These are phyloP conservation scores for Ophiocordyceps camponoti-saundersi DNA, from an alignment of 2,329 filamentous ascomycete species.

Conservation along the genomic window DNA sequence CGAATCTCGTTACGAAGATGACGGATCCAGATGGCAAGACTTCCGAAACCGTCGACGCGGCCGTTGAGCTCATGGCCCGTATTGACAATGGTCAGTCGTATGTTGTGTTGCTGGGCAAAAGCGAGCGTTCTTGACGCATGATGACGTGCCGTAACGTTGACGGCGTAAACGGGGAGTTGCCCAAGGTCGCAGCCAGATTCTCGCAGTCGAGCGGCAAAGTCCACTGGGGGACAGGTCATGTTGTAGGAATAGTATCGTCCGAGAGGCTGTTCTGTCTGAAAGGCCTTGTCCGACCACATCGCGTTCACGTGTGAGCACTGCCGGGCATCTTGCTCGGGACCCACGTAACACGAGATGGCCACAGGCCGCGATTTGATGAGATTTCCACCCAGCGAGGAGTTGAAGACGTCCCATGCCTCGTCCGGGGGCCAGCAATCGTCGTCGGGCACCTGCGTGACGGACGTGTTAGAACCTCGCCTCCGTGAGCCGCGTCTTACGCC, in stretches of 20 bases:
- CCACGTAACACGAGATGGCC: constrained; percentile 10
- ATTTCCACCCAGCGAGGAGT: constrained; percentile 5
- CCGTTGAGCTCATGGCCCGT: constrained; percentile 25
- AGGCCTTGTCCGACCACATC: constrained; percentile 11
- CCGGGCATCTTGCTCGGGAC: constrained; percentile 5
- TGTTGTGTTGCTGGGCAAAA: constrained; percentile 13
- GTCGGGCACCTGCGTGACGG: constrained; percentile 5
- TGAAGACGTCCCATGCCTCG: constrained; percentile 5
- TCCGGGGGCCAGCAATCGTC: constrained; percentile 8
- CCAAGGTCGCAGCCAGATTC: constrained; percentile 7
- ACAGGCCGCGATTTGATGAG: constrained; percentile 9
- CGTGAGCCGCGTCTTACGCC: not conserved
- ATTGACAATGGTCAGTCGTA: constrained; percentile 23
- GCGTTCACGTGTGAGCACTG: constrained; percentile 7
- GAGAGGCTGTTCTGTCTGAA: constrained; percentile 9
- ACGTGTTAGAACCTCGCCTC: not conserved
- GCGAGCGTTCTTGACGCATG: constrained; percentile 22
- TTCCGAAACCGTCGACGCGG: constrained; percentile 14
- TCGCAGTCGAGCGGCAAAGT: constrained; percentile 5
- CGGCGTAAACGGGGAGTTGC: constrained; percentile 7
- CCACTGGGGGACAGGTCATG: constrained; percentile 11
- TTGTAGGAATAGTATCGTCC: constrained; percentile 11
- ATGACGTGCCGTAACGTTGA: constrained; percentile 7
- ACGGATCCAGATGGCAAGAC: constrained; percentile 15
- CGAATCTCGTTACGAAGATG: constrained; percentile 14